Percentiles rank a stretch among this genome's conserved stretches.
These are phyloP conservation scores for Neopestalotiopsis rosae DNA, from an alignment of 2,329 filamentous ascomycete genomes.

Conservation along the genomic window DNA sequence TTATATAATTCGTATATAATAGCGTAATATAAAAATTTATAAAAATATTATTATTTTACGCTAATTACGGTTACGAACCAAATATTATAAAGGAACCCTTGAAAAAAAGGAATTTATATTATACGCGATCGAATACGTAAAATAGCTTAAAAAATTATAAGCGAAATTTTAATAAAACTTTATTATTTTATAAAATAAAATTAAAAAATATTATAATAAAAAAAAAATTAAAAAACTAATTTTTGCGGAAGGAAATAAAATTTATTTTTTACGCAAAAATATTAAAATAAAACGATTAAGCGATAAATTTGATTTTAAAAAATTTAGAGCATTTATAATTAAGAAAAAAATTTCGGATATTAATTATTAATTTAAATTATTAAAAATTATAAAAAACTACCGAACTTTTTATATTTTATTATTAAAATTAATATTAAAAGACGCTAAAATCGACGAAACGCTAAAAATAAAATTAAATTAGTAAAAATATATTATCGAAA, in stretches of 20 bases:
- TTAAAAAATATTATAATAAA: constrained; percentile 1
- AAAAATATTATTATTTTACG: constrained; percentile 9
- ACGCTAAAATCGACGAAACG: background rate
- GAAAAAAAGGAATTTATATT: constrained; percentile 24
- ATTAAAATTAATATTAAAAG: background rate
- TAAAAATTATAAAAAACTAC: background rate
- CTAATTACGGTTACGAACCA: background rate
- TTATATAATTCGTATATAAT: background rate
- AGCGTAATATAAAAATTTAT: background rate
- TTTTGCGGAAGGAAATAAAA: constrained; percentile 16
- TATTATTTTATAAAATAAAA: background rate
- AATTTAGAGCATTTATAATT: background rate
- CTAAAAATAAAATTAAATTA: constrained; percentile 17
- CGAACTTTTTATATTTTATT: background rate
- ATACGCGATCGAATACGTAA: constrained; percentile 16
- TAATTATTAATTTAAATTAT: background rate
- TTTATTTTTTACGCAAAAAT: background rate
- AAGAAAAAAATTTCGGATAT: background rate
- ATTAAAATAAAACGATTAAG: background rate
- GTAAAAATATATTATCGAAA: constrained; percentile 18
- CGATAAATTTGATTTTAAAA: background rate
- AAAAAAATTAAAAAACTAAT: constrained; percentile 21
- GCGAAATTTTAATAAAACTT: constrained; percentile 16
- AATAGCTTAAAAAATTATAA: constrained; percentile 19
- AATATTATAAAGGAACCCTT: constrained; percentile 8